These are phyloP conservation scores for Metarhizium humberi DNA, from an alignment of 2,329 filamentous ascomycete species.

Conservation along the genomic window DNA sequence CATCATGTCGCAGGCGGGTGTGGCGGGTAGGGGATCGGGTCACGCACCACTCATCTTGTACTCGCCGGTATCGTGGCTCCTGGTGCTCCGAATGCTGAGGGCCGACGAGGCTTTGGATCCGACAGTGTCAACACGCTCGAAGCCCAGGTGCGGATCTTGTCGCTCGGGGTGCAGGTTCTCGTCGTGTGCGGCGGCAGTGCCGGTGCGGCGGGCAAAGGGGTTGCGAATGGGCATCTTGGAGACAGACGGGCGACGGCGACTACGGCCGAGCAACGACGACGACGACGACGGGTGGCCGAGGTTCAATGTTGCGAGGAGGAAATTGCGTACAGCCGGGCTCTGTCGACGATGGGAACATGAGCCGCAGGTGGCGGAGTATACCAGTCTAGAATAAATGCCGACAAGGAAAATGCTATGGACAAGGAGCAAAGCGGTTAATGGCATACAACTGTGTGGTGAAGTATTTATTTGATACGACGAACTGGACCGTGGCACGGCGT, in stretches of 20 bases:
- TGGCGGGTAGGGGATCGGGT: slow-evolving; percentile 3
- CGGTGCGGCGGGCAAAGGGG: slow-evolving; percentile 55
- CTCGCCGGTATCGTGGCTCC: slow-evolving; percentile 56
- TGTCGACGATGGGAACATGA: no score
- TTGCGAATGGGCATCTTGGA: slow-evolving; percentile 61
- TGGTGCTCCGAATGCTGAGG: slow-evolving; percentile 51
- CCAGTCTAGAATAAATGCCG: no score
- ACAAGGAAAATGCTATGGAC: background rate
- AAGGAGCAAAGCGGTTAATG: background rate
- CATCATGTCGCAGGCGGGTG: background rate
- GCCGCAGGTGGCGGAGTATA: background rate
- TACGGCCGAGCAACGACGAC: background rate
- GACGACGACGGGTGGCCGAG: background rate
- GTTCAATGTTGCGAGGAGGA: background rate
- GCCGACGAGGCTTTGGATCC: slow-evolving; percentile 53
- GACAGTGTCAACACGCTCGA: slow-evolving; percentile 53
- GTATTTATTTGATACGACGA: background rate
- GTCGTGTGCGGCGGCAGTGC: slow-evolving; percentile 34
- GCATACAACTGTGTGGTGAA: background rate
- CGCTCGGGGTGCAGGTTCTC: slow-evolving; percentile 43
- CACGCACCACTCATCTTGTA: slow-evolving; percentile 72
- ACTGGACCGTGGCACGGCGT: no score
- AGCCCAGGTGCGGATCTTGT: slow-evolving; percentile 26
- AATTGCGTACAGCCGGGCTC: background rate
- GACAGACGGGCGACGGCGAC: background rate